phyloP scores from a whole-genome alignment of 75 land plant genomes.

The Azolla pinnata region DNA sequence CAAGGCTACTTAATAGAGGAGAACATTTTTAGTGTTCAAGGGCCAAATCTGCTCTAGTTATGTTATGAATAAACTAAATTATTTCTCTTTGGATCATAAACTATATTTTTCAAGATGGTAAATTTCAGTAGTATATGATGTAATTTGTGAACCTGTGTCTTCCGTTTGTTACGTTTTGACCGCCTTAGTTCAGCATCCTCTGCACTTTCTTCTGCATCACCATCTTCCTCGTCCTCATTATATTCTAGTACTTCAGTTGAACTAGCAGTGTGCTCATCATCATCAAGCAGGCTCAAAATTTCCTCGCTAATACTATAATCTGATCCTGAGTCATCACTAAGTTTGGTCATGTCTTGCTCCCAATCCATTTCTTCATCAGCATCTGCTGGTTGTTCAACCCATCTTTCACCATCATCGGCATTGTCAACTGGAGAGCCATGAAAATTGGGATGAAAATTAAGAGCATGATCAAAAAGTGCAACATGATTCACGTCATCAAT shows the following conservation, averaged over 20 bases:
- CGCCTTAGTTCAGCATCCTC: slow-evolving; percentile 44
- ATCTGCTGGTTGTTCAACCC: slow-evolving; percentile 70
- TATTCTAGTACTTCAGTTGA: slow-evolving; percentile 34
- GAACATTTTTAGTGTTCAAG: too few species aligned
- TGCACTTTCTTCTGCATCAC: slow-evolving; percentile 24
- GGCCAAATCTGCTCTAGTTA: too few species aligned
- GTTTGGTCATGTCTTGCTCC: slow-evolving; percentile 74
- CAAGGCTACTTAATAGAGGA: too few species aligned
- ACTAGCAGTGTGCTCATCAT: slow-evolving; percentile 32
- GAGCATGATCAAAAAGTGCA: slow-evolving; percentile 12
- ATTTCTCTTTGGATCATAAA: too few species aligned
- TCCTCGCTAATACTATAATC: slow-evolving; percentile 86
- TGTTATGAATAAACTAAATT: too few species aligned
- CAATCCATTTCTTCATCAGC: slow-evolving; percentile 65
- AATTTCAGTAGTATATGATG: too few species aligned
- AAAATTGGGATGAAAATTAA: slow-evolving; percentile 13
- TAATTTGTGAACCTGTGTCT: slow-evolving; percentile 63
- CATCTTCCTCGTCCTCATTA: slow-evolving; percentile 31
- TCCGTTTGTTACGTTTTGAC: slow-evolving; percentile 58
- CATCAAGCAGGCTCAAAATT: slow-evolving; percentile 46
- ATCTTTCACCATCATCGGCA: slow-evolving; percentile 32
- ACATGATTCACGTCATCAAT: slow-evolving; percentile 14
- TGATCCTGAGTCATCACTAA: slow-evolving; percentile 74
- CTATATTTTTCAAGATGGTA: too few species aligned
- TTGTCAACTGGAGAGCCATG: slow-evolving; percentile 9